Evolutionary conservation across 2,329 filamentous ascomycete genomes (phyloP).

Genomic region (Raffaelea albimanens): DNA sequence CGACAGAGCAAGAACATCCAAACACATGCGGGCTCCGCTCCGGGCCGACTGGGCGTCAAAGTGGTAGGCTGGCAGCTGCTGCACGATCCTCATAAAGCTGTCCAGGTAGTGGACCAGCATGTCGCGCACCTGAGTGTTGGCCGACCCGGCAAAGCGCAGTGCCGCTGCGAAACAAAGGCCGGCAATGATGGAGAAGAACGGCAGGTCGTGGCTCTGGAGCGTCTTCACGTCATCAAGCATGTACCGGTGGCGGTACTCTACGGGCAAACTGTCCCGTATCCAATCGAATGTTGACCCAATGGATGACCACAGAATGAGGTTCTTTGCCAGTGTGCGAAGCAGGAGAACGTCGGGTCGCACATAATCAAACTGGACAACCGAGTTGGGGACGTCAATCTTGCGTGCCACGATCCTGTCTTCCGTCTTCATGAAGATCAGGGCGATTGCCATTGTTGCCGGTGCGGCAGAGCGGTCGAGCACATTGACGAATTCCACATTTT

Average conservation of each 20-base stretch:
- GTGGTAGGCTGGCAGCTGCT: conserved; percentile 37
- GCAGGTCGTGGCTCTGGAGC: conserved; percentile 73
- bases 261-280: conserved; percentile 66
- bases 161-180: conserved; percentile 78
- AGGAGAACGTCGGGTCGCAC: conserved; percentile 88
- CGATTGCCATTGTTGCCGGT: conserved; percentile 82
- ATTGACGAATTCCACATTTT: conserved; percentile 86
- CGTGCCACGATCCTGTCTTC: conserved; percentile 77
- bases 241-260: conserved; percentile 53
- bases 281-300: conserved; percentile 67
- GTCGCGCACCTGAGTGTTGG: conserved; percentile 62
- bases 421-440: conserved; percentile 95
- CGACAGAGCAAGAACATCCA: conserved; percentile 76
- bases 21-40: conserved; percentile 79
- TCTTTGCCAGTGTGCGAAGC: conserved; percentile 77
- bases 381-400: conserved; percentile 90
- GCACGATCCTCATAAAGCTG: conserved; percentile 70
- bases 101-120: conserved; percentile 78
- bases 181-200: conserved; percentile 85
- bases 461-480: conserved; percentile 87
- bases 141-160: conserved; percentile 65
- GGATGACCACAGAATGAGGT: conserved; percentile 85
- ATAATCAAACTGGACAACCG: conserved; percentile 86
- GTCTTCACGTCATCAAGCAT: conserved; percentile 49
- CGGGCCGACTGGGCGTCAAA: conserved; percentile 82